Evolutionary conservation across 1,284 basidiomycete species (phyloP).

Genomic region (Ustilago sp.): DNA sequence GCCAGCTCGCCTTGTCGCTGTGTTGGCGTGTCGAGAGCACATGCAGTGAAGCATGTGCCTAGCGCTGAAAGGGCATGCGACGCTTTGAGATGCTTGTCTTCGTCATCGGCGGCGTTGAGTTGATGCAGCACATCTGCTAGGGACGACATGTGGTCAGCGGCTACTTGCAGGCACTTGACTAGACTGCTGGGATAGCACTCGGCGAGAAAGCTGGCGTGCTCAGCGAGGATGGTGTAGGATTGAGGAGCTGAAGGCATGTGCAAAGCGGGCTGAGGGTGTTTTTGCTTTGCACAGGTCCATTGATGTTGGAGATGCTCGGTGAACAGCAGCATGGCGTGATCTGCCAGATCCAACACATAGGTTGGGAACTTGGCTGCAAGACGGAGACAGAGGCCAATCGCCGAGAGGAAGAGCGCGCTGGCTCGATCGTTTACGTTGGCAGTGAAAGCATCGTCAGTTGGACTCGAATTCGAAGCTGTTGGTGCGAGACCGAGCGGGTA

Average conservation of each 20-base stretch:
- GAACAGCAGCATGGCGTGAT: constrained; percentile 29
- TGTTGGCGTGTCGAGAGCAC: constrained; percentile 1
- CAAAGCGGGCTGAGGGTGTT: constrained; percentile 3
- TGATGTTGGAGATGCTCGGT: constrained; percentile 32
- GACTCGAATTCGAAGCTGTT: not conserved
- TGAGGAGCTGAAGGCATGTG: constrained; percentile 22
- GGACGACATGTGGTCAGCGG: constrained; percentile 28
- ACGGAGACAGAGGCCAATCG: constrained; percentile 32
- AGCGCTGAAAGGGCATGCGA: constrained; percentile 5
- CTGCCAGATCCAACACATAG: constrained; percentile 31
- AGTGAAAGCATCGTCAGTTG: not conserved
- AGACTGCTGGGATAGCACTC: constrained; percentile 18
- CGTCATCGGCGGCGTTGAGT: constrained; percentile 7
- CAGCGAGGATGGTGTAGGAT: constrained; percentile 16
- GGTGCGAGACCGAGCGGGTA: constrained; percentile 12
- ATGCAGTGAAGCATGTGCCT: constrained; percentile 18
- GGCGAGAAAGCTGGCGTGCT: constrained; percentile 18
- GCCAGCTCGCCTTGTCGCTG: constrained; percentile 11
- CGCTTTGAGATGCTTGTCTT: not conserved
- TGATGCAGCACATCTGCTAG: constrained; percentile 22
- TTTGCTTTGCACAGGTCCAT: constrained; percentile 44
- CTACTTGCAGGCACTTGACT: constrained; percentile 19
- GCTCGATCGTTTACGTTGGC: constrained; percentile 18
- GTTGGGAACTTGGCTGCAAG: constrained; percentile 23
- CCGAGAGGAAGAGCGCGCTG: constrained; percentile 24